These are phyloP conservation scores for Yamadazyma taylorii DNA, from an alignment of 1,139 yeast species.

Conservation along the genomic window DNA sequence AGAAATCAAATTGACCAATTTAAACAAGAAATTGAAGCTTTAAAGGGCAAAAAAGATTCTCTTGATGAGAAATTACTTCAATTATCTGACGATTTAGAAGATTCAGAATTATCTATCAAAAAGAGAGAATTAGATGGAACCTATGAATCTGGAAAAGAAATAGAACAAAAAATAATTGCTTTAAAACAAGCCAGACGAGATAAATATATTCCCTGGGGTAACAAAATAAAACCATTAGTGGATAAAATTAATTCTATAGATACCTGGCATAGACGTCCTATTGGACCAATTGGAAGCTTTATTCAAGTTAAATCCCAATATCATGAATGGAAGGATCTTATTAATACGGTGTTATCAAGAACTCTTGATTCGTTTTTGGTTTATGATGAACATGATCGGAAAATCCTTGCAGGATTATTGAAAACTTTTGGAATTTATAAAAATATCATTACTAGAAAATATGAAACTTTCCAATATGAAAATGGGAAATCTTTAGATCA, in stretches of 20 bases:
- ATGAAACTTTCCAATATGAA: conserved; percentile 56
- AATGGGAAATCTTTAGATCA: conserved; percentile 28
- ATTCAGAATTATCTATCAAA: conserved; percentile 1
- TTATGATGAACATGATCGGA: conserved; percentile 60
- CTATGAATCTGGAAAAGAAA: conserved; percentile 9
- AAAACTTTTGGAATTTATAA: conserved; percentile 23
- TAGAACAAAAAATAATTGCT: conserved; percentile 17
- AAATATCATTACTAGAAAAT: conserved; percentile 53
- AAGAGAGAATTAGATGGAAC: conserved; percentile 9
- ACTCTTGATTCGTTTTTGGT: conserved; percentile 69
- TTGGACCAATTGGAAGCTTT: conserved; percentile 82
- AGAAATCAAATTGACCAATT: conserved; percentile 12
- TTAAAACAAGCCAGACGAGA: conserved; percentile 25
- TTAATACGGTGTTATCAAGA: conserved; percentile 52
- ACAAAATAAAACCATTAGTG: conserved; percentile 40
- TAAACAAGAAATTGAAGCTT: conserved; percentile 5
- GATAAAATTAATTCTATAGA: conserved; percentile 35
- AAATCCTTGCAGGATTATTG: conserved; percentile 45
- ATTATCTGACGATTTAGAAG: background rate
- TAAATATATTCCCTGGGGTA: conserved; percentile 49
- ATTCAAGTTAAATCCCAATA: conserved; percentile 57
- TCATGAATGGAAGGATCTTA: conserved; percentile 58
- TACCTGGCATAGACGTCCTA: conserved; percentile 51
- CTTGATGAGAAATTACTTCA: background rate
- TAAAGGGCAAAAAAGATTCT: conserved; percentile 1